Evolutionary conservation across 1,139 yeast species (phyloP), one percentile per base, ranked within the genome.

Genomic region (Hemisphaericaspora xylofermentans): DNA sequence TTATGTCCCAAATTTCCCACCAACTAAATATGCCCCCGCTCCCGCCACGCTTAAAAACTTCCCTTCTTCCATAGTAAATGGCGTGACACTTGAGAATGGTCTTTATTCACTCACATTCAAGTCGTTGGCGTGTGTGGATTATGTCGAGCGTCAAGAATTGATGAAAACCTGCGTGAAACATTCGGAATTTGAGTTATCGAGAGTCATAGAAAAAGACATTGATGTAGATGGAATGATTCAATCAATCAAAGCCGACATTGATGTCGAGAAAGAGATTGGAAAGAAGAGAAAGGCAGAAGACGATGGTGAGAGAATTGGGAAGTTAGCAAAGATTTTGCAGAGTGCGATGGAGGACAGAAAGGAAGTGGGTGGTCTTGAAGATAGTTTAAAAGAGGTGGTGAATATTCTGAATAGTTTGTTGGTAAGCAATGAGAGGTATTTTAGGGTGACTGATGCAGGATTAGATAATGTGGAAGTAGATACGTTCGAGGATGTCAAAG

Each of bases 1-100:
- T 13, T 18, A 30, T 16, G 33, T 41, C 6, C 45, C 45, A 10
- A 22, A 36, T n/a, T 45, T 57, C 3, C 54, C 55, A 2, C 57
- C 63, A 12, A 60, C 71, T 1, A 58, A 53, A 15, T 68, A 69
- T 46, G 66, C 63, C 31, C 57, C 60, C 14, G 60, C 73, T 4
- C 55, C 58, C 17, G 71, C 68, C 17, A 53, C 66, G 1, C 58
- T 69, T 34, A 52, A 57, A 33, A 63, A 68, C 38, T 66, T 60
- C 38, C 74, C 73, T 10, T 68, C 74, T 2, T 68, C 76, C 0
- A 63, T 72, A 1, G 57, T 69, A 35, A 68, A 68, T 42, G 78
- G 77, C 2, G 56, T 67, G n/a, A 69, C 76, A 0, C 58, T 57
- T 13, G 74, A 71, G 48, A 74, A 73, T 9, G 77, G 77, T n/a